Percentiles rank a stretch among this genome's conserved stretches.
phyloP scores from a whole-genome alignment of 139 green algal genomes.

The Haematococcus lacustris region DNA sequence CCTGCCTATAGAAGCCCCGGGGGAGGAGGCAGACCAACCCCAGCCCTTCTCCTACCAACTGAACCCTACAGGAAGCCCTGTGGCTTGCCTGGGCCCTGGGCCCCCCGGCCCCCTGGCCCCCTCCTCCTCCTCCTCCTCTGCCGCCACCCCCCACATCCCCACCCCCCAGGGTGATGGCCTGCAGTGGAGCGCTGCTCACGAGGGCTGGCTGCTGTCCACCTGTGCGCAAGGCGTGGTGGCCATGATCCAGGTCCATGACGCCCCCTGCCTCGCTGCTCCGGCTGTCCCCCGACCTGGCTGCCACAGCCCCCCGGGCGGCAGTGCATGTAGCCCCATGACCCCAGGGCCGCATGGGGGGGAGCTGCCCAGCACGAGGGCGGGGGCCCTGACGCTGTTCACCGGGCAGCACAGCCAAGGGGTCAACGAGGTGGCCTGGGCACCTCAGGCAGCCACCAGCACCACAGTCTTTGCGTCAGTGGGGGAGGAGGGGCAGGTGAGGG shows the following conservation, averaged over 20 bases:
- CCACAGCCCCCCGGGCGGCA: not conserved
- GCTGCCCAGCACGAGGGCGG: too few relatives aligned
- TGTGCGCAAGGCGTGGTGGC: too few relatives aligned
- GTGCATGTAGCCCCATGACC: too few relatives aligned
- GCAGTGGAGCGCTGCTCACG: too few relatives aligned
- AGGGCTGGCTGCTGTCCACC: too few relatives aligned
- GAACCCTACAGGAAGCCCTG: not conserved
- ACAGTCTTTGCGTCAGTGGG: not conserved
- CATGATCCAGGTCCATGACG: too few relatives aligned
- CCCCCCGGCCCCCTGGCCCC: too few relatives aligned
- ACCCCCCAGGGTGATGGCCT: too few relatives aligned
- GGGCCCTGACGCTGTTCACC: not conserved
- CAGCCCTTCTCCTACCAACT: too few relatives aligned
- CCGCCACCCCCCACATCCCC: too few relatives aligned
- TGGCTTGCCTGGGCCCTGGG: not conserved
- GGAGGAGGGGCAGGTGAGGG: not conserved
- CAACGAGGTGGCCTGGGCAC: not conserved
- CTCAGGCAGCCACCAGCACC: not conserved
- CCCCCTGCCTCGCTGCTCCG: not conserved
- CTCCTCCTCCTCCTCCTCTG: too few relatives aligned
- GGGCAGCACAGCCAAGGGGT: not conserved
- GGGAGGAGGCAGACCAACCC: not conserved
- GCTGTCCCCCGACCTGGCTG: not conserved
- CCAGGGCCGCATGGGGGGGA: too few relatives aligned
- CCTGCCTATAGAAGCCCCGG: not conserved